Evolutionary conservation across 2,329 filamentous ascomycete species (phyloP), one percentile per base, ranked within the genome.

Genomic region (Colletotrichum sansevieriae): DNA sequence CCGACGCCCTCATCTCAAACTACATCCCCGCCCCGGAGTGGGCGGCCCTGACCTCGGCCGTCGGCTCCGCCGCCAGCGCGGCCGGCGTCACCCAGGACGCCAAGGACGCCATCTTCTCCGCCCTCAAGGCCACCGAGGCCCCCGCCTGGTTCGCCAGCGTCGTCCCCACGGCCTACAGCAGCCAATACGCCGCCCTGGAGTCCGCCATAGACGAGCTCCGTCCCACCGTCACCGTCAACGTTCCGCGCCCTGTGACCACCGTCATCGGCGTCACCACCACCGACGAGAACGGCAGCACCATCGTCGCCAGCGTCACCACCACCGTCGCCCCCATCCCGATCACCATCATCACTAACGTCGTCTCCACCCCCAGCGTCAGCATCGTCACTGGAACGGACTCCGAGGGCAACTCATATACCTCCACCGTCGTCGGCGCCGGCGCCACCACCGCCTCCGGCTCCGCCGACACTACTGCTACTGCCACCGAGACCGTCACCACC

Each of bases 21-120:
- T 77, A 77, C 71, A 73, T 78, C 58, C 76, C 77, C n/a, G 56
- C 73, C 9, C 67, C 71, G 18, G 70, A 73, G 33, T 72, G 74
- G 63, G 68, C 63, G 46, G 69, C 68, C 41, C 54, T 75, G 11
- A 72, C 71, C 49, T 72, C 73, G 39, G 74, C 73, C 13, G 71
- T 77, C 49, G 70, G 69, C 49, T 73, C 74, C 29, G 75, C 76
- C 54, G 76, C 76, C 10, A 68, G 70, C 39, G 71, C 72, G 2
- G 74, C 73, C 37, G 63, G 69, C 22, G 66, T 76, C 39, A 73
- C 75, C n/a, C 75, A 74, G 43, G 73, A 78, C 57, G 57, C 72
- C 12, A 68, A 69, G 35, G 72, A 73, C 25, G 59, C 76, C 52
- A 56, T 78, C 68, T 70, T 73, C 39, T 73, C 73, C 9, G 76